Percentiles rank a stretch among this genome's conserved stretches.
phyloP scores from a whole-genome alignment of 2,329 filamentous ascomycete species.

The Aspergillus alliaceus region DNA sequence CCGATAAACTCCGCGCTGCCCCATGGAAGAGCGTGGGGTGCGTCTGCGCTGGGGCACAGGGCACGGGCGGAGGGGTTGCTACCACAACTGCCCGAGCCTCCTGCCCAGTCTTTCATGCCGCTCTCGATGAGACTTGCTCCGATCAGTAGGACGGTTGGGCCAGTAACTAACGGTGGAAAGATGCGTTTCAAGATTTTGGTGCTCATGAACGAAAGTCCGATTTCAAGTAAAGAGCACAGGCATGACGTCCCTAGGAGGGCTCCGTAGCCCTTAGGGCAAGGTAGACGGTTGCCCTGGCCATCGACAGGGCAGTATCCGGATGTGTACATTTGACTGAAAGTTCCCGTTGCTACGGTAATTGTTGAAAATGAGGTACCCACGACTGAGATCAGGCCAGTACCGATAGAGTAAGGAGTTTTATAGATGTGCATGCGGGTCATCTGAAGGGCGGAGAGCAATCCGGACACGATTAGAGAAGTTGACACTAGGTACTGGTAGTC shows the following conservation, averaged over 20 bases:
- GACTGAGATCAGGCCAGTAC: conserved; percentile 67
- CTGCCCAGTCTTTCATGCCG: conserved; percentile 69
- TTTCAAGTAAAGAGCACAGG: conserved; percentile 56
- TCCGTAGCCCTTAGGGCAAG: conserved; percentile 67
- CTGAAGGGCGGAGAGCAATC: conserved; percentile 64
- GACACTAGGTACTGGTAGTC: conserved; percentile 67
- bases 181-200: conserved; percentile 60
- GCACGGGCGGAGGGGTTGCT: conserved; percentile 48
- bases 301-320: conserved; percentile 63
- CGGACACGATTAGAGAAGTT: conserved; percentile 67
- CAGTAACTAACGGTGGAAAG: conserved; percentile 69
- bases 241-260: conserved; percentile 60
- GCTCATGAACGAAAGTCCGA: conserved; percentile 64
- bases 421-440: conserved; percentile 66
- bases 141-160: conserved; percentile 66
- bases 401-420: conserved; percentile 62
- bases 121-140: conserved; percentile 63
- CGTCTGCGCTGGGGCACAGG: conserved; percentile 59
- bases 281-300: conserved; percentile 56
- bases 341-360: conserved; percentile 63
- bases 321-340: conserved; percentile 62
- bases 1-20: conserved; percentile 65
- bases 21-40: conserved; percentile 63
- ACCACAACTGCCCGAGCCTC: conserved; percentile 55
- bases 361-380: conserved; percentile 69